Base-by-base conservation (phyloP, 2,329 filamentous ascomycete species). In the Coleophoma crateriformis region DNA sequence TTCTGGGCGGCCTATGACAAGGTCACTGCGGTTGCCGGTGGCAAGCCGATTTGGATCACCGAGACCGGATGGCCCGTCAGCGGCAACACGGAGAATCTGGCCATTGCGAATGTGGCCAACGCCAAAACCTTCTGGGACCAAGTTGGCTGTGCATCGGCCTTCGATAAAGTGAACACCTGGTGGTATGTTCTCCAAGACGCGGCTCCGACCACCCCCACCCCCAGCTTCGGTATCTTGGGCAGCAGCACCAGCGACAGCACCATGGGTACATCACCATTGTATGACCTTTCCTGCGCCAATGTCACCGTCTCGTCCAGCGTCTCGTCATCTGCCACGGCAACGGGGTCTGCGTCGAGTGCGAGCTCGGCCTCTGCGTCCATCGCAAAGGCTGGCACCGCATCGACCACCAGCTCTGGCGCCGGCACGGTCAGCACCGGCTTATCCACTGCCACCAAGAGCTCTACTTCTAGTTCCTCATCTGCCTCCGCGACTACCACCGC, bases 61-160 rank as follows among this genome's bases (percentile, higher is more conserved):
- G 90, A 95, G 77, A 94, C 89, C 14, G 90, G 90, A 56, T 94
- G 88, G 82, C 90, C 90, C 45, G 82, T 90, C 47, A 82, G 76
- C 60, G 90, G 90, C 49, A 71, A 78, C 56, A 76, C 71, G 1
- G 70, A 77, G 54, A 83, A 82, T 58, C 64, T 79, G 45, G 88
- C 81, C 38, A 76, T 85, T 10, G 75, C 90, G 6, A 82, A 74
- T 35, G 54, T 71, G 32, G 71, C 76, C 47, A 91, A 92, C 64
- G 88, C 90, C 41, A 76, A 88, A 72, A 78, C 69, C 14, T 96
- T 82, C 78, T 95, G 88, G 87, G 76, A 88, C 59, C 73, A 85
- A 41, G 86, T 92, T 47, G 87, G 83, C 46, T 95, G 90, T 76
- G 73, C 78, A 48, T 67, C 71, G 49, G 68, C 85, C 52, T 82